Base-by-base conservation (phyloP, 2,329 filamentous ascomycete genomes). In the Fusarium begoniae region DNA sequence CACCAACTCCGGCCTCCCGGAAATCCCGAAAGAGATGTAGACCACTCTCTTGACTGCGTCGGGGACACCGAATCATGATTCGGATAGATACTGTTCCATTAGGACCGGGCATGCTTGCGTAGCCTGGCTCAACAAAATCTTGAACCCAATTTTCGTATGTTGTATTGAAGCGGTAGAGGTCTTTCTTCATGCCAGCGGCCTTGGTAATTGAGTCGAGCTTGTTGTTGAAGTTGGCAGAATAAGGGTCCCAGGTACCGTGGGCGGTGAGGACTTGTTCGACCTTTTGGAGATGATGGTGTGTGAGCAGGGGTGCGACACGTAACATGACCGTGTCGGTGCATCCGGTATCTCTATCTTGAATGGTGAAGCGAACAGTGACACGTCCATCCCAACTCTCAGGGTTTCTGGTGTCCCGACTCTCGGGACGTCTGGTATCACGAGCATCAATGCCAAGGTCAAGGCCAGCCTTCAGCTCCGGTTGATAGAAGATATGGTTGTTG, bases 91-190 rank as follows among this genome's bases (percentile, higher is more conserved):
- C 69, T 3, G 80, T 69, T 0, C 82, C 80, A 6, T 81, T 43
- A 0, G 80, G 81, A 1, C 82, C 82, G 1, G 83, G 83, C 72
- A 84, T 84, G 57, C 80, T 82, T 5, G 79, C 75, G 65, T 82
- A 85, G 1, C 71, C 83, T 1, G 83, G 80, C 73, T 84, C 82
- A 35, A 84, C 65, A 53, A 82, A 79, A 63, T 85, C 83, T 66
- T 26, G 26, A 26, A 26, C 26, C 26, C 26, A 26, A 26, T 26
- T 26, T 26, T 26, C 26, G 26, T 26, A 26, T 26, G 26, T 26
- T 26, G 26, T 26, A 26, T 26, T 26, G 26, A 26, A 26, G 26
- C 6, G 26, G 26, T 26, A 28, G 6, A 28, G 28, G 28, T 28
- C 28, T 8, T 28, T 28, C 28, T 28, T 28, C 28, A 28, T 8